A percentile compares a stretch with the other conserved stretches of the same genome.
phyloP scores from a whole-genome alignment of 2,329 filamentous ascomycete genomes.

The Microthyrium microscopicum region DNA sequence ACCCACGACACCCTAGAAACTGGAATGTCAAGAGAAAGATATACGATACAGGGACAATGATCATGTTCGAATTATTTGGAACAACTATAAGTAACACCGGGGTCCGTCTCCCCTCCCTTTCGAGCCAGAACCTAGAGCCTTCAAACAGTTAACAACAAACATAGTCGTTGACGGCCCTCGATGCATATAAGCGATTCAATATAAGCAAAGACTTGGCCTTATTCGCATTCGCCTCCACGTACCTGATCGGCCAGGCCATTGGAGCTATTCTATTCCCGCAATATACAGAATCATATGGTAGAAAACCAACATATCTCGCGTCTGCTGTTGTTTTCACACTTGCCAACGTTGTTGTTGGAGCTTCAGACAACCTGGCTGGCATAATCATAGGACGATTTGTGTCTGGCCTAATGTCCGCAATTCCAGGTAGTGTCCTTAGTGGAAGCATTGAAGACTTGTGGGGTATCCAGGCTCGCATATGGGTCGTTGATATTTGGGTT shows the following conservation, averaged over 20 bases:
- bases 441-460: constrained; percentile 5
- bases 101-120: background rate
- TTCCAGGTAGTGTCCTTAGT: background rate
- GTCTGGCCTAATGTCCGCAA: background rate
- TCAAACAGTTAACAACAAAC: background rate
- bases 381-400: constrained; percentile 1
- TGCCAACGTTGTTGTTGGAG: background rate
- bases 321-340: background rate
- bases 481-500: background rate
- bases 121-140: background rate
- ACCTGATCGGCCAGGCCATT: constrained; percentile 1
- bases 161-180: background rate
- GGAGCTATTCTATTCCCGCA: constrained; percentile 1
- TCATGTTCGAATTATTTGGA: constrained; percentile 2
- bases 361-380: background rate
- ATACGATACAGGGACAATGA: constrained; percentile 3
- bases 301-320: constrained; percentile 1
- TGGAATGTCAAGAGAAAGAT: constrained; percentile 3
- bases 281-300: constrained; percentile 2
- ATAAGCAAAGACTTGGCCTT: background rate
- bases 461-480: background rate
- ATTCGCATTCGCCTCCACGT: background rate
- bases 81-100: constrained; percentile 1
- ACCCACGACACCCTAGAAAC: constrained; percentile 3
- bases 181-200: background rate